phyloP scores from a whole-genome alignment of 495 filamentous ascomycete genomes.

The Neurospora intermedia region DNA sequence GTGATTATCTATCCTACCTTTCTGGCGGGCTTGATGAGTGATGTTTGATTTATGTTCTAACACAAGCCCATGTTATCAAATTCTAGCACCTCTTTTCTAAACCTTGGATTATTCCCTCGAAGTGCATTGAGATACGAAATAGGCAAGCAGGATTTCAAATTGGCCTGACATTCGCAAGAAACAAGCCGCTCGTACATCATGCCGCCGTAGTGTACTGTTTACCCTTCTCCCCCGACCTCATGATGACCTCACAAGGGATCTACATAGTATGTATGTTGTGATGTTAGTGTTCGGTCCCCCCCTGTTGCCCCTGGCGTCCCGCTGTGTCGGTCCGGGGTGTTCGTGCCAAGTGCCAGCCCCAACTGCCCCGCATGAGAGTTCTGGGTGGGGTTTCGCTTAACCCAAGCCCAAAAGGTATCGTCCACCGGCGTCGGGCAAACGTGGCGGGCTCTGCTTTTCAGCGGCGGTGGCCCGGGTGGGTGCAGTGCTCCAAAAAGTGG shows the following conservation, averaged over 20 bases:
- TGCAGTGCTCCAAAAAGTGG: not conserved
- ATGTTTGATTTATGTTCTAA: not conserved
- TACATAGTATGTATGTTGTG: not conserved
- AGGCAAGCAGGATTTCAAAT: not conserved
- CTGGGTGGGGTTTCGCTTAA: not conserved
- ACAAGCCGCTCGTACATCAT: not conserved
- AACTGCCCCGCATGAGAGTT: not conserved
- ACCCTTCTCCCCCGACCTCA: not conserved
- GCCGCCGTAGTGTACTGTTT: not conserved
- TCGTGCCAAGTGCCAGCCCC: not conserved
- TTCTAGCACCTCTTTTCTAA: not conserved
- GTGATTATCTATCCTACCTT: not conserved
- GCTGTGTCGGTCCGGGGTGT: not conserved
- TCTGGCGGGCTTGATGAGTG: not conserved
- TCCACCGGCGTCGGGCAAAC: constrained; percentile 2
- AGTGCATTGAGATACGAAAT: not conserved
- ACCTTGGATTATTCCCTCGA: not conserved
- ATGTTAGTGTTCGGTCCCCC: not conserved
- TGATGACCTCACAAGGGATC: not conserved
- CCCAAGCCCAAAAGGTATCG: not conserved
- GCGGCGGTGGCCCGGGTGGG: not conserved
- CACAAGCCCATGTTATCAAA: not conserved
- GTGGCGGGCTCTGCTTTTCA: not conserved
- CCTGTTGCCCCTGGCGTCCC: not conserved
- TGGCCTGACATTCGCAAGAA: not conserved